phyloP scores from a whole-genome alignment of 2,329 filamentous ascomycete genomes.

The Cladosporium colombiae region DNA sequence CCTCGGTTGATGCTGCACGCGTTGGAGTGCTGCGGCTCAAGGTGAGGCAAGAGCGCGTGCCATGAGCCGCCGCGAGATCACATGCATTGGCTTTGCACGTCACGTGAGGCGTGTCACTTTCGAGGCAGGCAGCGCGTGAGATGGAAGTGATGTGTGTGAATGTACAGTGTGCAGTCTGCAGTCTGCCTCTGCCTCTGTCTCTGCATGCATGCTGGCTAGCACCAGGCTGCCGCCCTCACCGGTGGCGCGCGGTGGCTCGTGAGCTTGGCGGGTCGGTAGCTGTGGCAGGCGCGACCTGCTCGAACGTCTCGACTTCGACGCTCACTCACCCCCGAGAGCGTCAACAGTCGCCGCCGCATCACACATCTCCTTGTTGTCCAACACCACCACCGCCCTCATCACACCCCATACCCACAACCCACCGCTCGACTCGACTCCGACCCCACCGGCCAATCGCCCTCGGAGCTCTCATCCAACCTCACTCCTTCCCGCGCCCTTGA shows the following conservation, averaged over 20 bases:
- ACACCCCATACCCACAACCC: neutral
- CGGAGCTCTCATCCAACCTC: slow-evolving; percentile 8
- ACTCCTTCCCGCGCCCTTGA: neutral
- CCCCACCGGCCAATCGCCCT: neutral
- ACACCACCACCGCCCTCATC: neutral
- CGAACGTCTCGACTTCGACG: slow-evolving; percentile 3
- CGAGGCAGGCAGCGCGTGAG: neutral
- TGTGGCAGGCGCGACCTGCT: slow-evolving; percentile 6
- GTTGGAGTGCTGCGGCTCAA: slow-evolving; percentile 10
- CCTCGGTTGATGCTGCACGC: slow-evolving; percentile 15
- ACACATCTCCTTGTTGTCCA: slow-evolving; percentile 16
- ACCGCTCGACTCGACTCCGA: neutral
- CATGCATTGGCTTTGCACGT: neutral
- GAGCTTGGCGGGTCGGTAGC: neutral
- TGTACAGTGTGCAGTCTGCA: neutral
- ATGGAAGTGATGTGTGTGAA: neutral
- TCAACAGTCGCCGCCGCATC: slow-evolving; percentile 5
- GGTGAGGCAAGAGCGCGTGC: neutral
- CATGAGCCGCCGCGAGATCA: slow-evolving; percentile 5
- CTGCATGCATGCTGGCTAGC: neutral
- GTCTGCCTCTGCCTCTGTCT: too few relatives aligned
- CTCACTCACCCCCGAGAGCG: slow-evolving; percentile 6
- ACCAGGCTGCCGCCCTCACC: neutral
- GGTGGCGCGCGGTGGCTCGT: slow-evolving; percentile 4
- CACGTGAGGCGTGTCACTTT: neutral